Conservation (phyloP, 345 rosid genomes). For the Eucalyptus brandiana region DNA sequence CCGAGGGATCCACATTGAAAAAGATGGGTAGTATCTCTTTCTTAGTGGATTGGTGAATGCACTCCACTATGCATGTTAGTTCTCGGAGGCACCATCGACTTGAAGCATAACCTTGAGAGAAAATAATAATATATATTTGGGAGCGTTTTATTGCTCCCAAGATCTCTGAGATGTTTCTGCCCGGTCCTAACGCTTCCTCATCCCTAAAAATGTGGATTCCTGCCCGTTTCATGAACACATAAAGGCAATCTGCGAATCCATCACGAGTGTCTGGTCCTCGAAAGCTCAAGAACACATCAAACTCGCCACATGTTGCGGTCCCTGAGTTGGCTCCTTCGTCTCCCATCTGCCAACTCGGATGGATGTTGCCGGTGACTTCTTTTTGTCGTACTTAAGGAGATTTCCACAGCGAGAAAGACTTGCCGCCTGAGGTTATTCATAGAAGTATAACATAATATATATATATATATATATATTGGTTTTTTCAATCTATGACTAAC, state of each 20-base stretch:
- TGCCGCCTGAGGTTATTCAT: rapidly evolving
- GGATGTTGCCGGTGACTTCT: neutral
- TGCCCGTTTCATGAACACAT: neutral
- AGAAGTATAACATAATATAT: no score
- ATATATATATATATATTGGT: neutral
- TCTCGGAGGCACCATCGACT: no score
- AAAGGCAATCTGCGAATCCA: neutral
- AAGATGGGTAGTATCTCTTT: no score
- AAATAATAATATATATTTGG: neutral
- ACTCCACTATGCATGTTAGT: rapidly evolving
- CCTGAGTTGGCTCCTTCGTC: neutral
- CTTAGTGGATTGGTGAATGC: rapidly evolving
- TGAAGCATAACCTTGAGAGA: neutral
- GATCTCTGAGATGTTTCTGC: neutral
- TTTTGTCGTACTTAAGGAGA: neutral
- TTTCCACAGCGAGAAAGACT: neutral
- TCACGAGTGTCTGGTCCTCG: neutral
- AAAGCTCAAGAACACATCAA: neutral
- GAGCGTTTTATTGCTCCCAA: neutral
- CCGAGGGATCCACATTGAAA: rapidly evolving
- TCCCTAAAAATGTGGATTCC: neutral
- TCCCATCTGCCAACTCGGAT: neutral
- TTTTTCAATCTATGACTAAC: neutral
- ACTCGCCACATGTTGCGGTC: neutral
- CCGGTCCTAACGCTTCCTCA: rapidly evolving